Percentiles rank a stretch among this genome's conserved stretches.
Evolutionary conservation across 2,329 filamentous ascomycete species (phyloP).

Genomic region (Nannizzia gypsea): DNA sequence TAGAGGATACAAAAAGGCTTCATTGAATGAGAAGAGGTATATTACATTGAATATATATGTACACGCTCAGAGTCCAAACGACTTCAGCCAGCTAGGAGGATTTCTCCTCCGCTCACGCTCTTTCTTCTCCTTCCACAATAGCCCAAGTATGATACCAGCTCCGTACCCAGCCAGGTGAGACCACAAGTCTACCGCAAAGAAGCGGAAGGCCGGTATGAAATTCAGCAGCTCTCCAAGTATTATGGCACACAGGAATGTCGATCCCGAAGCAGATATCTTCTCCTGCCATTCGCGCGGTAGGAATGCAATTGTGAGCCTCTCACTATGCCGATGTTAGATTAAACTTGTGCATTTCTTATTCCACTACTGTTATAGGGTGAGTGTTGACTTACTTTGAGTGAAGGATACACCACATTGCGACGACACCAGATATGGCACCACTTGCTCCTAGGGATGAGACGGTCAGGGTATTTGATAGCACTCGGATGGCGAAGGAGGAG

Average conservation of each 20-base stretch:
- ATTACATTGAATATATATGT: background rate
- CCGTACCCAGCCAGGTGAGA: constrained; percentile 35
- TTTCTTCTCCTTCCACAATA: constrained; percentile 15
- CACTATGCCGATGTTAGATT: constrained; percentile 18
- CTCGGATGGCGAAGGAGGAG: constrained; percentile 34
- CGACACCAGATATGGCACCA: constrained; percentile 39
- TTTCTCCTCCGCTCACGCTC: constrained; percentile 14
- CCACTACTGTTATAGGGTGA: background rate
- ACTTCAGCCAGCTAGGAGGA: background rate
- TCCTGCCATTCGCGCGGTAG: constrained; percentile 30
- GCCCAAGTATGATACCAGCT: constrained; percentile 23
- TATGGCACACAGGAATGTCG: constrained; percentile 26
- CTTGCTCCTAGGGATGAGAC: constrained; percentile 42
- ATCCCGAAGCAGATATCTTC: constrained; percentile 32
- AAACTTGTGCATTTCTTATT: background rate
- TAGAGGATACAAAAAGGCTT: too few species aligned
- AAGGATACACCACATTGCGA: constrained; percentile 40
- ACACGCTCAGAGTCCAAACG: background rate
- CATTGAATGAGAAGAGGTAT: too few species aligned
- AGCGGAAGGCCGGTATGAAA: constrained; percentile 22
- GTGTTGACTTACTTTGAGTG: constrained; percentile 28
- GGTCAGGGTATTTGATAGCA: constrained; percentile 33
- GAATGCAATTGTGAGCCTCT: constrained; percentile 32
- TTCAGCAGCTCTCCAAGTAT: constrained; percentile 28
- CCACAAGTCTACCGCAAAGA: constrained; percentile 29